A percentile compares a stretch with the other conserved stretches of the same genome.
These are phyloP conservation scores for Sistotremastrum suecicum DNA, from an alignment of 768 basidiomycete species.

Conservation along the genomic window DNA sequence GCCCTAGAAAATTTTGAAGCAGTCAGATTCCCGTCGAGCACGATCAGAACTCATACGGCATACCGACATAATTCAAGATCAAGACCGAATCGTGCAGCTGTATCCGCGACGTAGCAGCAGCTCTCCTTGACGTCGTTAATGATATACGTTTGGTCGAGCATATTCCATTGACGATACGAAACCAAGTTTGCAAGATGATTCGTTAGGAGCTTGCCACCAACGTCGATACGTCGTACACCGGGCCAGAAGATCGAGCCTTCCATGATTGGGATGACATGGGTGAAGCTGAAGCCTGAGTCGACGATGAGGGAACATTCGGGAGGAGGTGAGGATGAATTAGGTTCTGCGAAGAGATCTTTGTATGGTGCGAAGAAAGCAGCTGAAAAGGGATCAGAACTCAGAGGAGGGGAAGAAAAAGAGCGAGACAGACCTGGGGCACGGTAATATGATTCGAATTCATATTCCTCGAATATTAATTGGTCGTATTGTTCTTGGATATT, in stretches of 20 bases:
- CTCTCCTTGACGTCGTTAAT: constrained; percentile 87
- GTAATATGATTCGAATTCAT: constrained; percentile 76
- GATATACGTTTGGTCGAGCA: constrained; percentile 94
- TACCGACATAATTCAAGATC: constrained; percentile 76
- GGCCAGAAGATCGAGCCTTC: constrained; percentile 61
- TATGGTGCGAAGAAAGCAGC: constrained; percentile 71
- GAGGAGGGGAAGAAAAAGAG: not conserved
- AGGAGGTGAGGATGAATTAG: constrained; percentile 21
- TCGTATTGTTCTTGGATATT: constrained; percentile 89
- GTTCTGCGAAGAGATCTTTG: constrained; percentile 50
- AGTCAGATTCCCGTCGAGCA: not conserved
- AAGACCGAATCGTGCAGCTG: constrained; percentile 31
- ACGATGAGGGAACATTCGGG: constrained; percentile 75
- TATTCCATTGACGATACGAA: constrained; percentile 94
- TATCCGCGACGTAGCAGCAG: constrained; percentile 72
- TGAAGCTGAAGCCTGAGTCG: constrained; percentile 90
- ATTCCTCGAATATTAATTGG: constrained; percentile 94
- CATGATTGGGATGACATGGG: constrained; percentile 79
- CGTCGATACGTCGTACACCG: constrained; percentile 84
- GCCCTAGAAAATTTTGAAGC: constrained; percentile 28
- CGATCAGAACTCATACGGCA: constrained; percentile 11
- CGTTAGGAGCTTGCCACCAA: constrained; percentile 90
- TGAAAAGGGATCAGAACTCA: too few relatives aligned
- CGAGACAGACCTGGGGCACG: constrained; percentile 52
- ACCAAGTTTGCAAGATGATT: constrained; percentile 91